These are phyloP conservation scores for Xylaria sp. DNA, from an alignment of 2,329 filamentous ascomycete species.

Conservation along the genomic window DNA sequence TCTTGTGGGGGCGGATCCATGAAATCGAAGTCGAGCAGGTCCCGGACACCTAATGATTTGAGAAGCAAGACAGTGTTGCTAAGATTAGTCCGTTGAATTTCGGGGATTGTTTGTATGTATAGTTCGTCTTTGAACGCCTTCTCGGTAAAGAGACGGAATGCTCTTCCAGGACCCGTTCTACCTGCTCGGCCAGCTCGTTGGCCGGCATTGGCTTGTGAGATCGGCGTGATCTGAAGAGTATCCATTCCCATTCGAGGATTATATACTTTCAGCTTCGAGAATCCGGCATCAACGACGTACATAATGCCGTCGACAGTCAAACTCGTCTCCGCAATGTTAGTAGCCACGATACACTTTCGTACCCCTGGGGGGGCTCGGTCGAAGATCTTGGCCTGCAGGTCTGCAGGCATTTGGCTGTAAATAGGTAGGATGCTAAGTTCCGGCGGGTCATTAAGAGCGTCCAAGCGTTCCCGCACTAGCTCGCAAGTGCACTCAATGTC, in stretches of 20 bases:
- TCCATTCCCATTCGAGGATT: conserved; percentile 99
- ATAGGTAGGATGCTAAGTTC: conserved; percentile 96
- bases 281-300: conserved; percentile 97
- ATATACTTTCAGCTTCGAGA: conserved; percentile 98
- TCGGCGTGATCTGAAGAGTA: conserved; percentile 95
- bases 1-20: conserved; percentile 99
- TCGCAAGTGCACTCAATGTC: conserved; percentile 98
- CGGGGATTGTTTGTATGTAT: conserved; percentile 95
- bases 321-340: conserved; percentile 98
- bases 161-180: conserved; percentile 93
- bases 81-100: conserved; percentile 96
- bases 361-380: conserved; percentile 90
- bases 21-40: conserved; percentile 96
- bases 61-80: conserved; percentile 93
- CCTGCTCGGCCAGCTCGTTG: conserved; percentile 94
- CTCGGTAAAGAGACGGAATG: conserved; percentile 93
- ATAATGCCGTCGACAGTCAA: conserved; percentile 98
- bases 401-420: conserved; percentile 99
- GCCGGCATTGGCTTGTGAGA: conserved; percentile 94
- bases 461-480: conserved; percentile 85
- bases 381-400: conserved; percentile 97
- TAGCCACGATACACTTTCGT: conserved; percentile 96
- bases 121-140: conserved; percentile 95
- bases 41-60: conserved; percentile 93
- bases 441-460: conserved; percentile 91